Percentiles rank a stretch among this genome's conserved stretches.
phyloP scores from a whole-genome alignment of 805 yeast species.

The Wickerhamiella australiensis region DNA sequence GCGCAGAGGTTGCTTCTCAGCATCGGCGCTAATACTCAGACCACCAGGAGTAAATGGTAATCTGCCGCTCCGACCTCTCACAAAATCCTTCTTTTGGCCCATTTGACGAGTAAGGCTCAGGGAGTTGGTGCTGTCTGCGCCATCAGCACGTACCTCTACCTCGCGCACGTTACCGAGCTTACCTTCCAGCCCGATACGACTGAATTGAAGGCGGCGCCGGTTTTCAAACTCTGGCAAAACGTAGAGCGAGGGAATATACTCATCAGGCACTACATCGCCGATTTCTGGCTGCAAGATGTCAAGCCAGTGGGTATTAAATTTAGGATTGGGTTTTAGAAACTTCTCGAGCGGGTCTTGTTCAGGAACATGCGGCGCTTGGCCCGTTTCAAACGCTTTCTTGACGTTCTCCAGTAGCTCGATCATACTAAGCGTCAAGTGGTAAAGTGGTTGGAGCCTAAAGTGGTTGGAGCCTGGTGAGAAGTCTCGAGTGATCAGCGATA shows the following conservation, averaged over 20 bases:
- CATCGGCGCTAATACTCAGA: constrained; percentile 28
- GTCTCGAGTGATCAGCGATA: background rate
- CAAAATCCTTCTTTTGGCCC: constrained; percentile 46
- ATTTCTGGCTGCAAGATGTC: constrained; percentile 47
- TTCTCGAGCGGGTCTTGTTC: constrained; percentile 27
- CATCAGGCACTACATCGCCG: constrained; percentile 23
- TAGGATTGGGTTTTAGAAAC: constrained; percentile 50
- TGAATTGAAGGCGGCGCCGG: constrained; percentile 55
- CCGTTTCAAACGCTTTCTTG: constrained; percentile 3
- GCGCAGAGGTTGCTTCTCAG: constrained; percentile 35
- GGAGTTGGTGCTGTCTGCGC: constrained; percentile 54
- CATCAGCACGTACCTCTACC: constrained; percentile 36
- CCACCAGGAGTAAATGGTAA: constrained; percentile 96
- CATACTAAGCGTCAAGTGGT: background rate
- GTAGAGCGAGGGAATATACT: constrained; percentile 39
- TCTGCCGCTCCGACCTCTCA: constrained; percentile 58
- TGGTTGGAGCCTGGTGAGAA: background rate
- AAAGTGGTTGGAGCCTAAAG: background rate
- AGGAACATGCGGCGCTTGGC: background rate
- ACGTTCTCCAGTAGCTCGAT: constrained; percentile 2
- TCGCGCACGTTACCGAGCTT: constrained; percentile 51
- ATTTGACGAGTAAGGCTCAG: constrained; percentile 59
- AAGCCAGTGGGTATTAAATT: constrained; percentile 57
- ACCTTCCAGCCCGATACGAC: constrained; percentile 67
- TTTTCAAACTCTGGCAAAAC: constrained; percentile 48